Base-by-base conservation (phyloP, 495 filamentous ascomycete genomes). In the Cladorrhinum samala region DNA sequence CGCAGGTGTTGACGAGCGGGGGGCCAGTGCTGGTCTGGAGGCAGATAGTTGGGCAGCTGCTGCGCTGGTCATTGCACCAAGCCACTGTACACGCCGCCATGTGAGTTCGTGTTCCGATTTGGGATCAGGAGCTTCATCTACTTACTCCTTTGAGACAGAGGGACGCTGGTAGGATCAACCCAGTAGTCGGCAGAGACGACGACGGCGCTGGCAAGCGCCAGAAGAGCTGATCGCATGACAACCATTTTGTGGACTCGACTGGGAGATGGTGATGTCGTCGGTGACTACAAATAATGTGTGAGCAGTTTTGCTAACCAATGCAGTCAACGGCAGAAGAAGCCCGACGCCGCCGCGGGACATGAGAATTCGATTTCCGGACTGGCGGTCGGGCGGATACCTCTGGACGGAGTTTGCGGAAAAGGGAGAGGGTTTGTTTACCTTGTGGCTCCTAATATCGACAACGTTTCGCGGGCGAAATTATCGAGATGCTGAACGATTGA, bases 41-140 rank as follows among this genome's bases (percentile, higher is more conserved):
- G 72, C 91, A 96, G 61, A 96, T 82, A 50, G 89, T 73, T 6
- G 87, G 87, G 66, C 89, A 94, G 46, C 78, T 71, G 42, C 79
- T 78, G 45, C 68, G 74, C 66, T 94, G 85, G 52, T 78, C 70
- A 14, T 65, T 52, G 67, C 89, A 94, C 89, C 89, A 94, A 38
- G 70, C 68, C 30, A 76, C 84, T 88, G 62, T 11, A 49, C n/a
- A 8, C 16, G 8, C 50, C 19, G 49, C 47, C 27, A 23, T 4
- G 56, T 68, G 66, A 72, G 68, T 24, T 49, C 46, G 50, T 46
- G 17, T 19, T 17, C 14, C 6, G 14, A 30, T 6, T n/a, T n/a
- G 18, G 16, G 38, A 42, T 19, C 9, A 40, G 17, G 44, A 9
- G 38, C 23, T 27, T 43, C 23, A 5, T 38, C 56, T 63, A 63